These are phyloP conservation scores for Talaromyces sp. DNA, from an alignment of 2,329 filamentous ascomycete genomes.

Conservation along the genomic window DNA sequence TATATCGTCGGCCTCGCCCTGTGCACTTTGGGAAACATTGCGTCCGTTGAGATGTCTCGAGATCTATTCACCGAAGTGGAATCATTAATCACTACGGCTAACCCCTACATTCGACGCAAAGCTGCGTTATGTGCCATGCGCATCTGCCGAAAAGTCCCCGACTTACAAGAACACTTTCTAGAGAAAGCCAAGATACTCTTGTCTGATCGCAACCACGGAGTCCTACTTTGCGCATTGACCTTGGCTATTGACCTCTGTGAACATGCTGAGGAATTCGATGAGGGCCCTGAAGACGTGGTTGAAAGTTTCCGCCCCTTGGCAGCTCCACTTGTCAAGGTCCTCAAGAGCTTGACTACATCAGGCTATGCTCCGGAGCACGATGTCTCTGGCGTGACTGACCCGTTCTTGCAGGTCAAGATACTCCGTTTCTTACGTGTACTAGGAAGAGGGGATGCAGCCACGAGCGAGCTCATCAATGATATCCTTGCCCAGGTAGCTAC, in stretches of 20 bases:
- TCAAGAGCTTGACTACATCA: constrained; percentile 89
- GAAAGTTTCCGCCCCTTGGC: constrained; percentile 86
- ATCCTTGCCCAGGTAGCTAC: constrained; percentile 96
- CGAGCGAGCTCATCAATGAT: constrained; percentile 97
- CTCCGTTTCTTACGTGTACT: constrained; percentile 79
- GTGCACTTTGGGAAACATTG: constrained; percentile 95
- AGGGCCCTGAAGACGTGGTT: constrained; percentile 80
- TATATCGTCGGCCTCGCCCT: constrained; percentile 96
- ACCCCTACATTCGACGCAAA: constrained; percentile 97
- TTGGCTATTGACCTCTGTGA: constrained; percentile 89
- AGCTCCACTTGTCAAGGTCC: constrained; percentile 77
- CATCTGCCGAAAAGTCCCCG: constrained; percentile 96
- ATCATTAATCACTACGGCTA: constrained; percentile 80
- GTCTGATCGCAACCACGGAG: constrained; percentile 91
- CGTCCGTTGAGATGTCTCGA: constrained; percentile 95
- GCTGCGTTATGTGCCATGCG: constrained; percentile 98
- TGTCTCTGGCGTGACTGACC: constrained; percentile 95
- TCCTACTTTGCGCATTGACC: constrained; percentile 86
- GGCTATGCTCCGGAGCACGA: constrained; percentile 98
- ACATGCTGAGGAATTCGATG: constrained; percentile 78
- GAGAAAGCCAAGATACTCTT: constrained; percentile 87
- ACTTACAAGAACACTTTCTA: constrained; percentile 92
- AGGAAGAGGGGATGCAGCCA: constrained; percentile 76
- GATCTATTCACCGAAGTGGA: constrained; percentile 97
- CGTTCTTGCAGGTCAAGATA: constrained; percentile 96